A percentile compares a stretch with the other conserved stretches of the same genome.
Evolutionary conservation across 768 basidiomycete species (phyloP).

Genomic region (Tylopilus sp.): DNA sequence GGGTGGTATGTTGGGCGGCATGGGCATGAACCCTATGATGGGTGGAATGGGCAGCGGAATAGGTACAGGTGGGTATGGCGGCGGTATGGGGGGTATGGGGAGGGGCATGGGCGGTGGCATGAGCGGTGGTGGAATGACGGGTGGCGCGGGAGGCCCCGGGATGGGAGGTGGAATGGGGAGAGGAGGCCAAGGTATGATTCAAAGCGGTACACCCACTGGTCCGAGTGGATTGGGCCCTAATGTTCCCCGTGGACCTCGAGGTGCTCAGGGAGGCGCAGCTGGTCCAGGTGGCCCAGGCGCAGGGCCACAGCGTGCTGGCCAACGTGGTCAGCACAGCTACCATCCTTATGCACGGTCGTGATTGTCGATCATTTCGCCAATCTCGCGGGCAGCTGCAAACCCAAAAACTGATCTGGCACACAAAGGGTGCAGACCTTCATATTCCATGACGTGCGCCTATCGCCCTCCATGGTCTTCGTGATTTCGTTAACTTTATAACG

Average conservation of each 20-base stretch:
- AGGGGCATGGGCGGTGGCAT: conserved; percentile 45
- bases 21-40: conserved; percentile 40
- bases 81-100: conserved; percentile 38
- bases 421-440: background rate
- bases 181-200: conserved; percentile 39
- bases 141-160: conserved; percentile 38
- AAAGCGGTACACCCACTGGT: conserved; percentile 32
- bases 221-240: conserved; percentile 50
- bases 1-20: conserved; percentile 41
- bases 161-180: conserved; percentile 41
- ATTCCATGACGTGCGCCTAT: conserved; percentile 5
- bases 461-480: conserved; percentile 2
- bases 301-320: conserved; percentile 68
- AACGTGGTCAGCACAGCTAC: conserved; percentile 76
- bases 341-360: conserved; percentile 76
- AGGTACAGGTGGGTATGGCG: conserved; percentile 33
- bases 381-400: background rate
- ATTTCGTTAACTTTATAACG: conserved; percentile 17
- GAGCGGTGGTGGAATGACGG: conserved; percentile 33
- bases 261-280: conserved; percentile 50
- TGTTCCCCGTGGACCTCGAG: conserved; percentile 64
- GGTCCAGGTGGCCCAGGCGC: conserved; percentile 51
- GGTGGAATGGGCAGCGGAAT: conserved; percentile 35
- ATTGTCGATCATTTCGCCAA: conserved; percentile 1
- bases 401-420: conserved; percentile 17